These are phyloP conservation scores for Phaeosphaeriaceae sp. DNA, from an alignment of 2,329 filamentous ascomycete species.

Conservation along the genomic window DNA sequence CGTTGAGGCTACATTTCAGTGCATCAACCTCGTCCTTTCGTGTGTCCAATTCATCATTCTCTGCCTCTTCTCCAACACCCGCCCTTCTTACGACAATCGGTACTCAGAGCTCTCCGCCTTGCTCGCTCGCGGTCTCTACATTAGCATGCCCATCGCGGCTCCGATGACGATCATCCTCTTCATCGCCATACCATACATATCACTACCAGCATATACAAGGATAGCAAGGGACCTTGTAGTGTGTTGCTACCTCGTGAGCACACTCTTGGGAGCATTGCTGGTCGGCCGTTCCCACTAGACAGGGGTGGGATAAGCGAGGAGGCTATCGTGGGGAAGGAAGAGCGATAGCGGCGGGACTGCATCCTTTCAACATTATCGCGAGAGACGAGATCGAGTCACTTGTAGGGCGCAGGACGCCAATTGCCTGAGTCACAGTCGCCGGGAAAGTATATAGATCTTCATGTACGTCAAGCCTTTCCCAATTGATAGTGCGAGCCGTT, in stretches of 20 bases:
- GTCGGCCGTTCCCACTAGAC: background rate
- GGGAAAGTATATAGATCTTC: constrained; percentile 2
- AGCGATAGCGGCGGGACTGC: constrained; percentile 6
- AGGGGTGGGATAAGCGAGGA: constrained; percentile 21
- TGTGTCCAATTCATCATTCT: background rate
- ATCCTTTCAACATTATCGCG: constrained; percentile 3
- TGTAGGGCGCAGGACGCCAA: constrained; percentile 25
- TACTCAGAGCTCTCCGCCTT: background rate
- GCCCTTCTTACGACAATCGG: background rate
- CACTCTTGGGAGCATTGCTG: background rate
- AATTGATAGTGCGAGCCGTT: background rate
- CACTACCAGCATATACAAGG: background rate
- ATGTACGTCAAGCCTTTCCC: constrained; percentile 7
- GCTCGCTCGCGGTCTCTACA: background rate
- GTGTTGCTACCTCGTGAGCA: background rate
- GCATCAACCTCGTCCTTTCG: background rate
- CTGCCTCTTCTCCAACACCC: background rate
- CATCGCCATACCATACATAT: background rate
- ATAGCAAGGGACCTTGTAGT: background rate
- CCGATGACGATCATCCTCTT: background rate
- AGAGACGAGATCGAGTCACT: constrained; percentile 6
- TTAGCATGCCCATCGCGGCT: background rate
- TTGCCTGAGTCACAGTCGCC: constrained; percentile 17
- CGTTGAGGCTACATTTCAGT: background rate
- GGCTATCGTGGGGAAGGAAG: constrained; percentile 4